Evolutionary conservation across 2,329 filamentous ascomycete genomes (phyloP).

Genomic region (Stemphylium beticola): DNA sequence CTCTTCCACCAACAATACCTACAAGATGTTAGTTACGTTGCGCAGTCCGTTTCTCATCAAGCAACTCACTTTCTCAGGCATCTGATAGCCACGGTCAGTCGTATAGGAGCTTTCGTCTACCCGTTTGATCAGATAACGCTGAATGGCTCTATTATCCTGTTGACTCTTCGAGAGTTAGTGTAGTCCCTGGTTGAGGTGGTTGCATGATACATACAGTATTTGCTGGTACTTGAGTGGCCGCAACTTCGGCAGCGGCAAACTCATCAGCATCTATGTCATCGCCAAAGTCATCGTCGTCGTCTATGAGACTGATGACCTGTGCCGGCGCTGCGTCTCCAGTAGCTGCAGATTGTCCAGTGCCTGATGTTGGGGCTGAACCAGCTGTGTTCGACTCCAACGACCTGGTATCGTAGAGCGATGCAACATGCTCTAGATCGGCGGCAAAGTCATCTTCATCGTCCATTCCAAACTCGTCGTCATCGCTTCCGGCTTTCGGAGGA

Average conservation of each 20-base stretch:
- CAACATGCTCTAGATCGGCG: conserved; percentile 64
- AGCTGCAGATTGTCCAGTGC: not conserved
- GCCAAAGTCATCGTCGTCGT: conserved; percentile 67
- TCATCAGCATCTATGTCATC: conserved; percentile 74
- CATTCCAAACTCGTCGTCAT: conserved; percentile 56
- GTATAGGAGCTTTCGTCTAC: conserved; percentile 73
- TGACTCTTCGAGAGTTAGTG: conserved; percentile 73
- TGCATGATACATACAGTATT: conserved; percentile 59
- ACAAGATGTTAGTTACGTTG: conserved; percentile 27
- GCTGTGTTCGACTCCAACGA: conserved; percentile 24
- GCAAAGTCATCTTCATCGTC: conserved; percentile 59
- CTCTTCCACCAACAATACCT: conserved; percentile 83
- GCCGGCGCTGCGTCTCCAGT: conserved; percentile 11
- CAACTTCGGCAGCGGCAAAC: conserved; percentile 69
- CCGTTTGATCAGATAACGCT: conserved; percentile 82
- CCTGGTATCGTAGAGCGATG: conserved; percentile 61
- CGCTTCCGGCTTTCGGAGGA: conserved; percentile 33
- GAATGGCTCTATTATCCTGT: conserved; percentile 75
- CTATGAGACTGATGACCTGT: conserved; percentile 32
- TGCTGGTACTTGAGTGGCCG: conserved; percentile 71
- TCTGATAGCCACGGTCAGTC: conserved; percentile 65
- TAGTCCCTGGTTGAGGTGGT: conserved; percentile 24
- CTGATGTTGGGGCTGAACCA: conserved; percentile 2
- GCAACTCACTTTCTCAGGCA: conserved; percentile 71
- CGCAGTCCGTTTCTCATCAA: not conserved